These are phyloP conservation scores for Pyracantha coccinea DNA, from an alignment of 331 rosid species.

Conservation along the genomic window DNA sequence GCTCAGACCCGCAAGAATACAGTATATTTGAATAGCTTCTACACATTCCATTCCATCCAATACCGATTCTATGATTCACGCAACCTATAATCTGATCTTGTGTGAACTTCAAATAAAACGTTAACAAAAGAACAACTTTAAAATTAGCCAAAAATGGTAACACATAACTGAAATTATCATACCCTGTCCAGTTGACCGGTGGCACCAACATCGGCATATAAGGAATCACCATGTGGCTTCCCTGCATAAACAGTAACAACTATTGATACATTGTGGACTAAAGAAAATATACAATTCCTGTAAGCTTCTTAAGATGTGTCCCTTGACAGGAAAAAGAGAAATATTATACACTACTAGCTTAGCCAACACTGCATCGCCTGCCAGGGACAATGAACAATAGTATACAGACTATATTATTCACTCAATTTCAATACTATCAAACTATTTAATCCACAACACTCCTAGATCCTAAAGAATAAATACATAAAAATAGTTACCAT, in stretches of 20 bases:
- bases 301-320: background rate
- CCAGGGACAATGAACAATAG: background rate
- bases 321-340: background rate
- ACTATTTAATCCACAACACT: background rate
- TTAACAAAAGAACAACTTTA: background rate
- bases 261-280: background rate
- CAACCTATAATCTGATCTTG: background rate
- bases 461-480: background rate
- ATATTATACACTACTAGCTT: constrained; percentile 1
- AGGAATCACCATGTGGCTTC: constrained; percentile 86
- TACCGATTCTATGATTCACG: background rate
- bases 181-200: constrained; percentile 91
- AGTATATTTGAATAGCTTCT: background rate
- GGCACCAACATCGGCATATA: constrained; percentile 98
- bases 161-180: constrained; percentile 23
- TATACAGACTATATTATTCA: background rate
- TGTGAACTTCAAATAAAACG: background rate
- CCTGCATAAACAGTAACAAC: constrained; percentile 44
- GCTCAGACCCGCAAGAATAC: background rate
- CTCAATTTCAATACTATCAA: background rate
- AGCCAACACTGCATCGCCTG: constrained; percentile 7
- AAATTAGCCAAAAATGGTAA: constrained; percentile 1
- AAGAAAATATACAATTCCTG: background rate
- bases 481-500: background rate
- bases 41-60: background rate